Base-by-base conservation (phyloP, 345 rosid species). In the Orychophragmus violaceus region DNA sequence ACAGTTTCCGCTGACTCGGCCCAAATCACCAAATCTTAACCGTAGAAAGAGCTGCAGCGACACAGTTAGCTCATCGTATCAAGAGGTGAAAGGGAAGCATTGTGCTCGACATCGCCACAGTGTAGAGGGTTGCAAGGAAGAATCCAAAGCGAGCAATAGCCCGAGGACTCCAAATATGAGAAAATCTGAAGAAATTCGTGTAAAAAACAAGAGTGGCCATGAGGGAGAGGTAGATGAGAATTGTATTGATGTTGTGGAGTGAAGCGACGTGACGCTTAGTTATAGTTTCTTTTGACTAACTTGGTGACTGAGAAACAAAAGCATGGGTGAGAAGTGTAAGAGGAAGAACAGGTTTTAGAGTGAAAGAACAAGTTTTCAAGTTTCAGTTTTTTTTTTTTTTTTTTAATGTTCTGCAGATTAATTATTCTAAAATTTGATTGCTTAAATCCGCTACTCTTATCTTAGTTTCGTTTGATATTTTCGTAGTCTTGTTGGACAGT, bases 11-110 rank as follows among this genome's bases (percentile, higher is more conserved):
- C 59, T 94, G 79, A 90, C 97, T 71, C 82, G 87, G 50, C 87
- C 97, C 21, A 80, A 82, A 64, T 90, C 90, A 44, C 90, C 90
- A 35, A 85, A 81, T 29, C 83, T 85, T 36, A 64, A 71, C 77
- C 82, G 95, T 27, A 85, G 96, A 80, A 94, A 78, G 89, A 94
- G 99, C 82, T 88, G 92, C 58, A 59, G 89, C n/a, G 96, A 90
- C 78, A 85, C 82, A 14, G 51, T 75, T 64, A 62, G 55, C 74
- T 41, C 72, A 45, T 25, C 83, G 53, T 57, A 76, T 54, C 71
- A 42, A 37, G 91, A 79, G 19, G 87, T 76, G 56, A 85, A 77
- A 53, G 86, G 77, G 69, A 83, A 79, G 72, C 77, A 55, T 65
- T 84, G 89, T 82, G 79, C 68, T 52, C 78, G 82, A 55, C 81